Conservation (phyloP, 2,329 filamentous ascomycete species). For the Arthrobotrys pseudoclavata region DNA sequence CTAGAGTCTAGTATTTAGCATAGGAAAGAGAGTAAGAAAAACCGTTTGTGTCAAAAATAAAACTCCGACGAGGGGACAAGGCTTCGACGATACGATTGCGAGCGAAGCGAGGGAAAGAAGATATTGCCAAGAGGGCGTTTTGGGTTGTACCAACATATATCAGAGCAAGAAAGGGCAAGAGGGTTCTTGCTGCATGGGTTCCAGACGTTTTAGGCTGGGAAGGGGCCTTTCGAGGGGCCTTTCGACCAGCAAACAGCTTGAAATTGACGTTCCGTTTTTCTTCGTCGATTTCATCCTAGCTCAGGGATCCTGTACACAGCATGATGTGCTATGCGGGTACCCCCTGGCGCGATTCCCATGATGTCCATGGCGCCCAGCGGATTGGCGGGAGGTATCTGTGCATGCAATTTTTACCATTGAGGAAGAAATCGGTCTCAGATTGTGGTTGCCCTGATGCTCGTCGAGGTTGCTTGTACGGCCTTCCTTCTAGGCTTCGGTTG, state of each 20-base stretch:
- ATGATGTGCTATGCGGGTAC: slow-evolving; percentile 33
- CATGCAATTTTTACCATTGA: slow-evolving; percentile 28
- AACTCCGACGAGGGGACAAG: slow-evolving; percentile 23
- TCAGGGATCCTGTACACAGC: slow-evolving; percentile 46
- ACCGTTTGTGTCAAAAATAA: slow-evolving; percentile 36
- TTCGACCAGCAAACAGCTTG: slow-evolving; percentile 37
- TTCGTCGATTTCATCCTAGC: slow-evolving; percentile 33
- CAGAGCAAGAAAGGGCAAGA: slow-evolving; percentile 47
- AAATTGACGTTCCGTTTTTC: slow-evolving; percentile 43
- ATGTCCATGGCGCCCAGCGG: slow-evolving; percentile 31
- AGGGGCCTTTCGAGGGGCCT: slow-evolving; percentile 31
- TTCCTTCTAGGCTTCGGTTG: slow-evolving; percentile 49
- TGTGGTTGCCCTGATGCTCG: slow-evolving; percentile 13
- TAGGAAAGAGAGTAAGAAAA: slow-evolving; percentile 35
- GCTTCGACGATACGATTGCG: slow-evolving; percentile 52
- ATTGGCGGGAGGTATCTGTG: slow-evolving; percentile 43
- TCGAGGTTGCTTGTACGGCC: slow-evolving; percentile 26
- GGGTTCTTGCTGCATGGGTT: slow-evolving; percentile 25
- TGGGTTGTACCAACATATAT: slow-evolving; percentile 33
- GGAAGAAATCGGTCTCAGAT: slow-evolving; percentile 37
- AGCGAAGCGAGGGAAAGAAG: slow-evolving; percentile 35
- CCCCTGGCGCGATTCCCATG: slow-evolving; percentile 49
- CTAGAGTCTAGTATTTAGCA: slow-evolving; percentile 12
- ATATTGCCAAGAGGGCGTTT: slow-evolving; percentile 52
- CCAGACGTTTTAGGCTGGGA: slow-evolving; percentile 40